These are phyloP conservation scores for Ailanthus altissimus DNA, from an alignment of 345 rosid species.

Conservation along the genomic window DNA sequence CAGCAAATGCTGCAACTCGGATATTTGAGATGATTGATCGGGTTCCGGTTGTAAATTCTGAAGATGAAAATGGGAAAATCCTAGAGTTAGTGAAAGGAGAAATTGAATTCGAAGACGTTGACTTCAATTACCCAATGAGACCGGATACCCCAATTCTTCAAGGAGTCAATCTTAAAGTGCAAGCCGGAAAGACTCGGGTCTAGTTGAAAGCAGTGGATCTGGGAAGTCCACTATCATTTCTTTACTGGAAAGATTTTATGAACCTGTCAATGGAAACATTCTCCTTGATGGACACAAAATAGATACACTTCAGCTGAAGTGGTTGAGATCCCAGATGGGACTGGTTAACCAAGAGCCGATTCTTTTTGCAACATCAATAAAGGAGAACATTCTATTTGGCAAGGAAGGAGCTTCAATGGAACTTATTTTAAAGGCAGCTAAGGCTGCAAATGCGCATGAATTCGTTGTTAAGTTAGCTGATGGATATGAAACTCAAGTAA, in stretches of 20 bases:
- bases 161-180: slow-evolving; percentile 45
- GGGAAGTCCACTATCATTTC: slow-evolving; percentile 60
- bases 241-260: slow-evolving; percentile 58
- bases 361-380: slow-evolving; percentile 54
- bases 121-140: slow-evolving; percentile 54
- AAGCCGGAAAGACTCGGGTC: slow-evolving; percentile 46
- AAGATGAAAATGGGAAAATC: slow-evolving; percentile 37
- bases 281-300: slow-evolving; percentile 44
- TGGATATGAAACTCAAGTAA: no score
- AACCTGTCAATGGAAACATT: slow-evolving; percentile 41
- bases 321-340: slow-evolving; percentile 59
- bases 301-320: slow-evolving; percentile 43
- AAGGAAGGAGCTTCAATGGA: slow-evolving; percentile 50
- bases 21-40: slow-evolving; percentile 47
- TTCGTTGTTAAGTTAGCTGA: no score
- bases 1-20: slow-evolving; percentile 36
- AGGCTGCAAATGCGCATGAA: no score
- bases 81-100: slow-evolving; percentile 43
- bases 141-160: slow-evolving; percentile 39
- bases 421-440: no score
- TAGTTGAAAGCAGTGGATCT: slow-evolving; percentile 63
- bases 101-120: slow-evolving; percentile 44
- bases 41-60: slow-evolving; percentile 38
- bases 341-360: slow-evolving; percentile 60
- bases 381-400: slow-evolving; percentile 59